These are phyloP conservation scores for Candolleomyces eurysporus DNA, from an alignment of 768 basidiomycete species.

Conservation along the genomic window DNA sequence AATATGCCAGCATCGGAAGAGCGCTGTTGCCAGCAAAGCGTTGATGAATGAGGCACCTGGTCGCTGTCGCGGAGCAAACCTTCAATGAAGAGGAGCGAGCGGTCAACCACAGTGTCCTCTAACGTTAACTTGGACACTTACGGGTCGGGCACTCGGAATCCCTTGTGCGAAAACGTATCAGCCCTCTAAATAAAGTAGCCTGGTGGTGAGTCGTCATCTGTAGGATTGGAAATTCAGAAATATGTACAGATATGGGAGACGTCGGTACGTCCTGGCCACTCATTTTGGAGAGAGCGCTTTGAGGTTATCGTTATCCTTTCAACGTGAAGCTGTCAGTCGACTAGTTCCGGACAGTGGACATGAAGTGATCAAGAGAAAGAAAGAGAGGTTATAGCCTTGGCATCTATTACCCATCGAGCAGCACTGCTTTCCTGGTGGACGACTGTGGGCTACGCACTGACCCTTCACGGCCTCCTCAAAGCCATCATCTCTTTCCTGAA, in stretches of 20 bases:
- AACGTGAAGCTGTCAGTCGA: no score
- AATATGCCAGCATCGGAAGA: conserved; percentile 66
- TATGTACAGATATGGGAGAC: not conserved
- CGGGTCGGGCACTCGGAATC: conserved; percentile 40
- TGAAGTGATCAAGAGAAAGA: no score
- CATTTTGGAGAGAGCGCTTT: no score
- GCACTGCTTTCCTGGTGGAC: no score
- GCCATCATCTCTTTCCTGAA: no score
- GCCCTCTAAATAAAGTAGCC: conserved; percentile 19
- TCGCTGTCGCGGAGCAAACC: conserved; percentile 38
- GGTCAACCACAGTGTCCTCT: not conserved
- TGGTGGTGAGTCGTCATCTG: no score
- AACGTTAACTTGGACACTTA: conserved; percentile 18
- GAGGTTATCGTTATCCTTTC: no score
- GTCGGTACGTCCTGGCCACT: not conserved
- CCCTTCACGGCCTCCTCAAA: no score
- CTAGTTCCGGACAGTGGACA: no score
- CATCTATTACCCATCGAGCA: no score
- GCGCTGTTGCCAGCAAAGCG: conserved; percentile 41
- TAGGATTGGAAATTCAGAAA: not conserved
- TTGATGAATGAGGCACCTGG: conserved; percentile 37
- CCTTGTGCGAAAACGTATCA: conserved; percentile 30
- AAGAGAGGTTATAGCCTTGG: no score
- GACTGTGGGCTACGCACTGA: no score
- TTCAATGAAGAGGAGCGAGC: conserved; percentile 8